Percentiles rank a stretch among this genome's conserved stretches.
Conservation (phyloP, 2,329 filamentous ascomycete genomes). For the Colletotrichum sp. region DNA sequence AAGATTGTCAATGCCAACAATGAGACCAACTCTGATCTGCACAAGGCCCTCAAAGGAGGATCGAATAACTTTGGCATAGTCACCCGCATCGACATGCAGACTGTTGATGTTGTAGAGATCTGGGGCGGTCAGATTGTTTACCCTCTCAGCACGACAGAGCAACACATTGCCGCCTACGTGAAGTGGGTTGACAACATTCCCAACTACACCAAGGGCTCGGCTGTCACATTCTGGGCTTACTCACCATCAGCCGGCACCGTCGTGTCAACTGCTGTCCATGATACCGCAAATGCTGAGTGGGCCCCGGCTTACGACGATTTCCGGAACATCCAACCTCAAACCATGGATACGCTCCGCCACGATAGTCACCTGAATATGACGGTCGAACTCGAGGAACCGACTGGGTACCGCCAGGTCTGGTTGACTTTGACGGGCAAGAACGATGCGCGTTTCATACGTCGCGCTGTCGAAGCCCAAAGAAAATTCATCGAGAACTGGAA, state of each 20-base stretch:
- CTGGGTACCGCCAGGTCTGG: neutral
- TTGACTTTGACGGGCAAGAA: neutral
- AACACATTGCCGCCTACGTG: conserved; percentile 2
- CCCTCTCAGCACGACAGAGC: neutral
- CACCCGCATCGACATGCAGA: conserved; percentile 32
- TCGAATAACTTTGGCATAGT: conserved; percentile 51
- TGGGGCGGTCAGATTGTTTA: conserved; percentile 13
- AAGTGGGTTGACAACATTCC: conserved; percentile 2
- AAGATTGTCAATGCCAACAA: conserved; percentile 44
- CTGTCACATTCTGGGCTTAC: neutral
- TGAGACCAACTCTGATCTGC: conserved; percentile 44
- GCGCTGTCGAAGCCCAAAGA: neutral
- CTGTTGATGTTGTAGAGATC: neutral
- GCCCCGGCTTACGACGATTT: neutral
- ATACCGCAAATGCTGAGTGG: neutral
- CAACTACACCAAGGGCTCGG: conserved; percentile 9
- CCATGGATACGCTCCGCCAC: neutral
- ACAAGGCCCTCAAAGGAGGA: conserved; percentile 52
- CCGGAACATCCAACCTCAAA: neutral
- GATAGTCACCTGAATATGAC: conserved; percentile 9
- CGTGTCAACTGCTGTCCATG: neutral
- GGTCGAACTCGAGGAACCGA: conserved; percentile 5
- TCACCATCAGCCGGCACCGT: neutral
- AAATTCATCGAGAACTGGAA: neutral
- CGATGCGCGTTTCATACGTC: neutral